phyloP scores from a whole-genome alignment of 495 filamentous ascomycete genomes.

The Penicillium canescens region DNA sequence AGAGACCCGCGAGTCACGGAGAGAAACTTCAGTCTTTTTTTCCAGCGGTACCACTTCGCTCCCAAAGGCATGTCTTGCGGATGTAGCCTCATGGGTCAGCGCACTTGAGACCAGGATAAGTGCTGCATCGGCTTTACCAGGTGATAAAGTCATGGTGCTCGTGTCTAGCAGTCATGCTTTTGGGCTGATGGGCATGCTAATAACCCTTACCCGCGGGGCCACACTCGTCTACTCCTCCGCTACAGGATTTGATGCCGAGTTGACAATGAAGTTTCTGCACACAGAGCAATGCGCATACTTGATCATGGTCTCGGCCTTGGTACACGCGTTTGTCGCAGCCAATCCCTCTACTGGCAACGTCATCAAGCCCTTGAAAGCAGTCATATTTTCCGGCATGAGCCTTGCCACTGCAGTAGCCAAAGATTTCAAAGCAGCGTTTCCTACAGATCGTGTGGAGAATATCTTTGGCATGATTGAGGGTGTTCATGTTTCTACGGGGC shows the following conservation, averaged over 20 bases:
- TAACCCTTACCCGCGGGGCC: slow-evolving; percentile 26
- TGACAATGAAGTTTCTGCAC: slow-evolving; percentile 28
- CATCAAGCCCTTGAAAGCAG: too few relatives aligned
- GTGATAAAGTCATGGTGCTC: slow-evolving; percentile 28
- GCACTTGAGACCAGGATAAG: not conserved
- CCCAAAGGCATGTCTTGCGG: slow-evolving; percentile 40
- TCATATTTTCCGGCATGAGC: slow-evolving; percentile 22
- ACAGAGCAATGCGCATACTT: slow-evolving; percentile 29
- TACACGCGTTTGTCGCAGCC: slow-evolving; percentile 19
- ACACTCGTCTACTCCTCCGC: slow-evolving; percentile 33
- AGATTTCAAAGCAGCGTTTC: slow-evolving; percentile 27
- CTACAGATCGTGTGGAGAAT: slow-evolving; percentile 29
- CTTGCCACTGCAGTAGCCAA: slow-evolving; percentile 29
- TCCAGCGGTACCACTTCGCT: slow-evolving; percentile 42
- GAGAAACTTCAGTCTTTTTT: slow-evolving; percentile 29
- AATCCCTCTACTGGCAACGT: slow-evolving; percentile 11
- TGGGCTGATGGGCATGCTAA: slow-evolving; percentile 31
- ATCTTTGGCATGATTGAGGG: slow-evolving; percentile 48
- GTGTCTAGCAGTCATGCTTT: slow-evolving; percentile 39
- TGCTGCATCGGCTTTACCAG: slow-evolving; percentile 6
- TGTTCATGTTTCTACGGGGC: slow-evolving; percentile 26
- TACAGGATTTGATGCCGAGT: slow-evolving; percentile 28
- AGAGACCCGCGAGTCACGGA: slow-evolving; percentile 3
- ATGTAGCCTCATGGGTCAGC: slow-evolving; percentile 1
- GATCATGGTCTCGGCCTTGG: slow-evolving; percentile 37